These are phyloP conservation scores for Melampsora larici-populina DNA, from an alignment of 1,284 basidiomycete species.

Conservation along the genomic window DNA sequence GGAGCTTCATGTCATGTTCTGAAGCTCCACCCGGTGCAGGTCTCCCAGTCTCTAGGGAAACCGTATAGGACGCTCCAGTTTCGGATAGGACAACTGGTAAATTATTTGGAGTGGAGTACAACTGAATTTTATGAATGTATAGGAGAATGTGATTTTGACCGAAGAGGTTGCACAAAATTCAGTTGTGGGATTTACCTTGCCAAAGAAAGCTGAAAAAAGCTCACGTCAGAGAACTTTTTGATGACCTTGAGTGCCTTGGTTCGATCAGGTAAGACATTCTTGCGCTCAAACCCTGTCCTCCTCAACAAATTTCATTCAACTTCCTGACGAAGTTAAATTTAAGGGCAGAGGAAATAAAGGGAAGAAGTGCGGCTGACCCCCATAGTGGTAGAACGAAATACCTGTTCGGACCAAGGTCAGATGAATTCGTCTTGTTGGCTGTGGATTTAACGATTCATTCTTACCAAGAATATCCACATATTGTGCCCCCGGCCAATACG, in stretches of 20 bases:
- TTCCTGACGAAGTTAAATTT: no score
- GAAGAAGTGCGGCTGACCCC: constrained; percentile 14
- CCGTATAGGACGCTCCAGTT: constrained; percentile 33
- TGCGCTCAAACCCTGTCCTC: constrained; percentile 15
- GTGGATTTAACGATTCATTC: no score
- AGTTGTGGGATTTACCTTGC: no score
- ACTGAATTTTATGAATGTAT: no score
- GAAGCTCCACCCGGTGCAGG: constrained; percentile 23
- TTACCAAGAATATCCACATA: constrained; percentile 35
- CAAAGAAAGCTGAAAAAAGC: background rate
- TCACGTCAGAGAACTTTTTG: constrained; percentile 33
- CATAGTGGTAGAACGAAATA: constrained; percentile 40
- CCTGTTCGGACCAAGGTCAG: no score
- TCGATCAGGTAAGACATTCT: constrained; percentile 22
- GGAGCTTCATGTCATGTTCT: constrained; percentile 32
- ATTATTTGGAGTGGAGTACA: constrained; percentile 16
- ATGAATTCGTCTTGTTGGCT: no score
- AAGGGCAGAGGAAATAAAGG: background rate
- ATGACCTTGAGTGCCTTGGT: constrained; percentile 18
- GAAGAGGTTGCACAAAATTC: no score
- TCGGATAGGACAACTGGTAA: constrained; percentile 33
- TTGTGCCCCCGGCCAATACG: constrained; percentile 36
- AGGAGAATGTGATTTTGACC: no score
- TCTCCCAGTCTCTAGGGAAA: constrained; percentile 4
- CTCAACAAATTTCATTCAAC: background rate